Evolutionary conservation across 1,139 yeast species (phyloP).

Genomic region (Suhomyces bolitotheri): DNA sequence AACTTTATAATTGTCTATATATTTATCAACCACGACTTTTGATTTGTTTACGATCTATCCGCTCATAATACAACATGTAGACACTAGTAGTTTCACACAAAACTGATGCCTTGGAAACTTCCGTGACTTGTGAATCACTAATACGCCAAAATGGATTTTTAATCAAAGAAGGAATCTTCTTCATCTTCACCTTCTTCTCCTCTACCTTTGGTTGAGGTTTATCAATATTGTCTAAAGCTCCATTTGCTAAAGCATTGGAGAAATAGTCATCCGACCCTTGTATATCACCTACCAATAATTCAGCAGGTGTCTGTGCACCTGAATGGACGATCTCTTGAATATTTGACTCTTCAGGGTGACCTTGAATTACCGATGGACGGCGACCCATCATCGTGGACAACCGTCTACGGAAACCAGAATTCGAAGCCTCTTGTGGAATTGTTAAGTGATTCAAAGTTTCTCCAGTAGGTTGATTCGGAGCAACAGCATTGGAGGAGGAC

Average conservation of each 20-base stretch:
- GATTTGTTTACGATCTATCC: slow-evolving; percentile 37
- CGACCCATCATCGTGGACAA: slow-evolving; percentile 46
- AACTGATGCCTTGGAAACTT: slow-evolving; percentile 60
- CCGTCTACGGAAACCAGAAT: slow-evolving; percentile 30
- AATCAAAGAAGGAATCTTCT: slow-evolving; percentile 52
- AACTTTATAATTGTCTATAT: not conserved
- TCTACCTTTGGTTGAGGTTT: slow-evolving; percentile 2
- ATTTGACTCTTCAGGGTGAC: slow-evolving; percentile 37
- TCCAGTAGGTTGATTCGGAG: slow-evolving; percentile 3
- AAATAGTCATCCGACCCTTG: slow-evolving; percentile 20
- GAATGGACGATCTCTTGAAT: slow-evolving; percentile 44
- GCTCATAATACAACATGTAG: slow-evolving; percentile 81
- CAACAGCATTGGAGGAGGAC: slow-evolving; percentile 7
- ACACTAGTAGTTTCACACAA: slow-evolving; percentile 71
- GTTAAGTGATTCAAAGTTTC: slow-evolving; percentile 1
- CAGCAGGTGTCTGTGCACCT: slow-evolving; percentile 48
- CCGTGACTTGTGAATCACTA: slow-evolving; percentile 72
- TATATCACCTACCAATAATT: slow-evolving; percentile 39
- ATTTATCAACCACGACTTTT: slow-evolving; percentile 8
- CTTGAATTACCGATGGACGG: slow-evolving; percentile 46
- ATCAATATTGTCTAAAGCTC: slow-evolving; percentile 11
- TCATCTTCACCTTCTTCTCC: slow-evolving; percentile 37
- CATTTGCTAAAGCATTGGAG: slow-evolving; percentile 15
- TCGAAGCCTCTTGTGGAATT: not conserved
- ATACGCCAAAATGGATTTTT: slow-evolving; percentile 83